A percentile compares a stretch with the other conserved stretches of the same genome.
Evolutionary conservation across 2,329 filamentous ascomycete species (phyloP).

Genomic region (Pyrenochaeta sp.): DNA sequence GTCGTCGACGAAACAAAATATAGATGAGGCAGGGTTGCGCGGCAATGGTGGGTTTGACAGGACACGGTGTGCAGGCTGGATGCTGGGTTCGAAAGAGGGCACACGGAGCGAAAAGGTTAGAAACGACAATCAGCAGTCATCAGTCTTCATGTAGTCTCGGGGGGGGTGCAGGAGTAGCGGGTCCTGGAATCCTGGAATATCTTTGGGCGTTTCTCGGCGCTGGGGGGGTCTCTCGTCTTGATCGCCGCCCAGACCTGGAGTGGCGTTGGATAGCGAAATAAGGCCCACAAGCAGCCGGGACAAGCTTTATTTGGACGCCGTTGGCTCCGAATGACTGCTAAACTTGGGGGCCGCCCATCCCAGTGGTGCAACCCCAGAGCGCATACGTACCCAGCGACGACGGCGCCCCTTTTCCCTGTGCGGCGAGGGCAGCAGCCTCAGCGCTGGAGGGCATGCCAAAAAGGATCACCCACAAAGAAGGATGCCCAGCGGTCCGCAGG

Average conservation of each 20-base stretch:
- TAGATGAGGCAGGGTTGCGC: conserved; percentile 15
- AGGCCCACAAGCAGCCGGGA: conserved; percentile 43
- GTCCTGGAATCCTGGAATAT: conserved; percentile 31
- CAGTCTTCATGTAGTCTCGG: conserved; percentile 34
- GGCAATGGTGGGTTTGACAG: conserved; percentile 9
- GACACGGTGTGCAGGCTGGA: not conserved
- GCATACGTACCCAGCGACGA: conserved; percentile 14
- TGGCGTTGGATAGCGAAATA: conserved; percentile 48
- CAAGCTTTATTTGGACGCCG: conserved; percentile 51
- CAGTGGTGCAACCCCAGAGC: conserved; percentile 19
- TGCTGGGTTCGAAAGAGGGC: not conserved
- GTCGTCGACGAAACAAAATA: conserved; percentile 29
- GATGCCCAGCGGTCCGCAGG: not conserved
- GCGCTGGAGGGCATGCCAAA: not conserved
- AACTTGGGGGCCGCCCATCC: conserved; percentile 27
- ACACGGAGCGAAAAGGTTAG: conserved; percentile 20
- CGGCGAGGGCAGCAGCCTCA: not conserved
- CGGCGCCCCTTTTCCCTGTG: not conserved
- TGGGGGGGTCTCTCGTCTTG: conserved; percentile 34
- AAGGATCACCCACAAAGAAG: not conserved
- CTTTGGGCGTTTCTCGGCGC: conserved; percentile 41
- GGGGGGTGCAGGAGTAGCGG: conserved; percentile 13
- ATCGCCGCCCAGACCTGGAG: conserved; percentile 48
- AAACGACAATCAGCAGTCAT: conserved; percentile 28
- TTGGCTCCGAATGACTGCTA: conserved; percentile 20